Evolutionary conservation across 2,329 filamentous ascomycete genomes (phyloP).

Genomic region (Zymoseptoria pseudotritici): DNA sequence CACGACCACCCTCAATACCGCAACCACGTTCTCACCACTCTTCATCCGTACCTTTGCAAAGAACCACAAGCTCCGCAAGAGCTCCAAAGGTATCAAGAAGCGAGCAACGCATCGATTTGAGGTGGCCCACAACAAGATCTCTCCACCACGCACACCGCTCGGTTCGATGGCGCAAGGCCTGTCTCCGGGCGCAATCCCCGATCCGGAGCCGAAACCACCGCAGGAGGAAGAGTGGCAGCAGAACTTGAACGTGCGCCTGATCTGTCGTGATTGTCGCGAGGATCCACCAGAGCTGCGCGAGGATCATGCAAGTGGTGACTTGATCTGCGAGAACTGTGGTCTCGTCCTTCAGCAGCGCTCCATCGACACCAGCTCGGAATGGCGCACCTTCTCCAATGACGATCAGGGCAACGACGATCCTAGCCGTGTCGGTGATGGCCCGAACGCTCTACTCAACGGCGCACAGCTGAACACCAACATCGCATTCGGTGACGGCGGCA

Average conservation of each 20-base stretch:
- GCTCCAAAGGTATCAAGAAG: constrained; percentile 39
- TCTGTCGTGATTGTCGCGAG: constrained; percentile 87
- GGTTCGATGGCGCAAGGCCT: constrained; percentile 31
- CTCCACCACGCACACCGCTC: constrained; percentile 23
- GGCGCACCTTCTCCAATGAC: constrained; percentile 98
- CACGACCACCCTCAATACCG: constrained; percentile 18
- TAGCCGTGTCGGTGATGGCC: constrained; percentile 91
- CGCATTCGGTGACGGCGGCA: constrained; percentile 68
- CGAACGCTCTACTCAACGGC: constrained; percentile 82
- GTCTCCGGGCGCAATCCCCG: constrained; percentile 40
- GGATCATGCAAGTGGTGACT: constrained; percentile 85
- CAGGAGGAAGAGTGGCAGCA: constrained; percentile 57
- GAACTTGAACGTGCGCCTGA: constrained; percentile 77
- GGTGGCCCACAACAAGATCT: constrained; percentile 17
- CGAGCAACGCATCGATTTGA: constrained; percentile 34
- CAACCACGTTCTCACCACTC: constrained; percentile 57
- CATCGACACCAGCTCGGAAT: constrained; percentile 93
- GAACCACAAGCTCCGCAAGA: constrained; percentile 40
- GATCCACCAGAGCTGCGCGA: constrained; percentile 87
- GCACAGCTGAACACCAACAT: constrained; percentile 85
- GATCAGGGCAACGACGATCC: constrained; percentile 95
- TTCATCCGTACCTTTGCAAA: constrained; percentile 50
- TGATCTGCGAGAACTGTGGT: constrained; percentile 87
- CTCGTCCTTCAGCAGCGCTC: constrained; percentile 84
- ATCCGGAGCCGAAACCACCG: constrained; percentile 28